Percentiles rank a stretch among this genome's conserved stretches.
Evolutionary conservation across 139 green algal genomes (phyloP).

Genomic region (Asterochloris erici): DNA sequence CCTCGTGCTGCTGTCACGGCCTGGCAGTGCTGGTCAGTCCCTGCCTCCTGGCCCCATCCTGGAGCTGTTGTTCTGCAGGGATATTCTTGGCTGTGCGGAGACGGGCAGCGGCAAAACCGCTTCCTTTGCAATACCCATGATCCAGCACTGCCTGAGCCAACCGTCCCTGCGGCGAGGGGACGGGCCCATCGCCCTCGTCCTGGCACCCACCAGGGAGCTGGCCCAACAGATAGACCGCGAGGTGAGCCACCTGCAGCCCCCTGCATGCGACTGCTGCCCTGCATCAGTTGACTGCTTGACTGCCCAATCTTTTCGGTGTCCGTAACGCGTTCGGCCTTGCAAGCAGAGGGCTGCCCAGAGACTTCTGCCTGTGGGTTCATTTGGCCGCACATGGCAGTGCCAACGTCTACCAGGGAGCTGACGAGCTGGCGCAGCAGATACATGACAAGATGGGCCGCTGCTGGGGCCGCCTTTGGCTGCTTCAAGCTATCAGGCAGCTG

Average conservation of each 20-base stretch:
- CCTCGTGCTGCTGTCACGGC: too few species aligned
- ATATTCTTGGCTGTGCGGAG: constrained; percentile 89
- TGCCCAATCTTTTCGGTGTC: too few species aligned
- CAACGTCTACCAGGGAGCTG: too few species aligned
- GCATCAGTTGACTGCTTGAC: too few species aligned
- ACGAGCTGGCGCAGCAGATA: too few species aligned
- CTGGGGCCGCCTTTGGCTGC: too few species aligned
- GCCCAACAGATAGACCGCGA: constrained; percentile 73
- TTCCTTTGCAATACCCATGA: constrained; percentile 84
- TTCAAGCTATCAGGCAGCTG: too few species aligned
- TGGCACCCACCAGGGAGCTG: constrained; percentile 80
- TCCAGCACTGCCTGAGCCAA: constrained; percentile 80
- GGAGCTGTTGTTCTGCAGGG: constrained; percentile 12
- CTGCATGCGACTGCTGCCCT: constrained; percentile 79
- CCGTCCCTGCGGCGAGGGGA: constrained; percentile 59
- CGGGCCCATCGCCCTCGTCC: constrained; percentile 64
- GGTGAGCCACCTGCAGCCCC: not conserved
- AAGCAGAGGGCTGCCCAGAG: constrained; percentile 92
- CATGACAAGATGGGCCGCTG: too few species aligned
- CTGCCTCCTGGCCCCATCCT: too few species aligned
- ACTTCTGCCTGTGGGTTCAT: constrained; percentile 19
- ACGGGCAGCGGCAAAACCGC: constrained; percentile 90
- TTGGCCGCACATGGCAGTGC: too few species aligned
- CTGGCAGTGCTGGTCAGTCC: too few species aligned
- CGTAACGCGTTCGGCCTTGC: constrained; percentile 11